Conservation (phyloP, 2,329 filamentous ascomycete species). For the Bretziella fagacearum region DNA sequence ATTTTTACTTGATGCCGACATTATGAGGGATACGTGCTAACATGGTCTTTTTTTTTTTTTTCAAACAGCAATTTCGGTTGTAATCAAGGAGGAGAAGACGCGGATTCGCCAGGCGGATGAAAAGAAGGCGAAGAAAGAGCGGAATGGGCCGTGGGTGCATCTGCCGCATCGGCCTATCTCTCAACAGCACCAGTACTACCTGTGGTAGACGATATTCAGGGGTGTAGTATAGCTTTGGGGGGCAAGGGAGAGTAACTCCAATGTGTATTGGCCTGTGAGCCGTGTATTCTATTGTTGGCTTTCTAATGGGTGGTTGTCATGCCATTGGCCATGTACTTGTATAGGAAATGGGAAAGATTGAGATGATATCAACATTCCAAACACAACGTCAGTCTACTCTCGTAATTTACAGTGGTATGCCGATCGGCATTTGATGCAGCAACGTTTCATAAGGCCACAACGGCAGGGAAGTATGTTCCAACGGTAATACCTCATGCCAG, state of each 20-base stretch:
- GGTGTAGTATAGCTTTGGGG: too few relatives aligned
- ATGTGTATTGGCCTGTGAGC: not conserved
- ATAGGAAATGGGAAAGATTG: not conserved
- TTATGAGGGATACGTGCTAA: not conserved
- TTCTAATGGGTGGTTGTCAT: not conserved
- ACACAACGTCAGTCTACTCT: too few relatives aligned
- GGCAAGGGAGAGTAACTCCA: not conserved
- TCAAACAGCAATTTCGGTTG: slow-evolving; percentile 51
- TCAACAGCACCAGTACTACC: slow-evolving; percentile 75
- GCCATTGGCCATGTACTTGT: not conserved
- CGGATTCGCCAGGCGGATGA: slow-evolving; percentile 67
- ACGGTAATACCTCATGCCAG: too few relatives aligned
- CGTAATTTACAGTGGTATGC: too few relatives aligned
- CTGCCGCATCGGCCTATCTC: slow-evolving; percentile 73
- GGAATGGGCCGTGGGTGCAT: slow-evolving; percentile 69
- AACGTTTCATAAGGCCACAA: too few relatives aligned
- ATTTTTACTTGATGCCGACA: not conserved
- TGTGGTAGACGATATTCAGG: slow-evolving; percentile 46
- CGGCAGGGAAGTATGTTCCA: too few relatives aligned
- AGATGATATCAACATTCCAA: not conserved
- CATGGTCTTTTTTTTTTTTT: too few relatives aligned
- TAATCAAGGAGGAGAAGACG: slow-evolving; percentile 89
- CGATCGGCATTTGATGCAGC: too few relatives aligned
- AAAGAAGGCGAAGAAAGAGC: slow-evolving; percentile 54
- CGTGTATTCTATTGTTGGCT: slow-evolving; percentile 9